Conservation (phyloP, 305 asterid species). For the Rubia tinctorum region DNA sequence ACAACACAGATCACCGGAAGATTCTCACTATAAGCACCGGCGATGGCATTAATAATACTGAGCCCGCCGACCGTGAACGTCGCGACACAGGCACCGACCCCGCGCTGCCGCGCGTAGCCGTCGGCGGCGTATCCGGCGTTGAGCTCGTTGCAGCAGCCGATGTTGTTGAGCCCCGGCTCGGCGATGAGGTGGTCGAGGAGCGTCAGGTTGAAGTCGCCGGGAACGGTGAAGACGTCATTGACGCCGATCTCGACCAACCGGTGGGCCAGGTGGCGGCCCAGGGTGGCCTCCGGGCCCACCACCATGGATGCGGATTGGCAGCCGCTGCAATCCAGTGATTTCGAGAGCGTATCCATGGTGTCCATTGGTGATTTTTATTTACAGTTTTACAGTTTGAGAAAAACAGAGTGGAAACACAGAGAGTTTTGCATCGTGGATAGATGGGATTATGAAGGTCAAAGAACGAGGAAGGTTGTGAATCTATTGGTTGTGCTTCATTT, state of each 20-base stretch:
- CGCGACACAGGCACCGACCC: conserved; percentile 88
- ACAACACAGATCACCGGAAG: conserved; percentile 80
- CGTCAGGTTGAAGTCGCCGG: conserved; percentile 80
- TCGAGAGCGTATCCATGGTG: conserved; percentile 22
- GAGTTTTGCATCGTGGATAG: not conserved
- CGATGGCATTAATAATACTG: conserved; percentile 80
- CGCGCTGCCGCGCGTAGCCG: conserved; percentile 82
- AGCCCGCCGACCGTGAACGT: conserved; percentile 90
- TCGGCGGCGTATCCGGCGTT: conserved; percentile 95
- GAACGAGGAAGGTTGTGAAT: not conserved
- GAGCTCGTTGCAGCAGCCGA: conserved; percentile 94
- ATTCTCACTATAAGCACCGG: conserved; percentile 93
- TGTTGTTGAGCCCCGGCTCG: conserved; percentile 71
- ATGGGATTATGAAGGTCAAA: not conserved
- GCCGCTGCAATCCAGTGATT: conserved; percentile 13
- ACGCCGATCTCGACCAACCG: conserved; percentile 62
- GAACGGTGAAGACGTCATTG: conserved; percentile 67
- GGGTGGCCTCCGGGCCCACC: conserved; percentile 33
- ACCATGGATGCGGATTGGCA: conserved; percentile 20
- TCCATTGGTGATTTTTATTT: not conserved
- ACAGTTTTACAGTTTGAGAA: not conserved
- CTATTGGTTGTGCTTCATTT: conserved; percentile 20
- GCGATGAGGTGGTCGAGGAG: conserved; percentile 75
- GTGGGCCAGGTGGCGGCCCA: conserved; percentile 55
- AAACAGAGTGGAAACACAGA: not conserved